Conservation (phyloP, 768 basidiomycete genomes). For the Amylocystis lapponica region DNA sequence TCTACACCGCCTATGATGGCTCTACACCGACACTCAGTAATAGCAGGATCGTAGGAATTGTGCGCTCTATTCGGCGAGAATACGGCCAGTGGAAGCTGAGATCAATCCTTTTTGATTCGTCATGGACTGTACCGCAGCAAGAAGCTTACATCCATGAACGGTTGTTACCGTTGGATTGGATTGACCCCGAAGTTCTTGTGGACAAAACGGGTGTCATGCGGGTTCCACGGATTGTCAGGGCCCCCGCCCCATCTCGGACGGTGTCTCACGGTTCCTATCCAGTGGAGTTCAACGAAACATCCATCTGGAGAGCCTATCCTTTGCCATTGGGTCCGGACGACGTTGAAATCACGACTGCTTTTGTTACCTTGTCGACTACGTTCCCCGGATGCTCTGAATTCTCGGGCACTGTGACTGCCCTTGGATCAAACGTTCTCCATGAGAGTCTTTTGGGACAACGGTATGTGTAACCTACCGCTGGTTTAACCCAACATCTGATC, state of each 20-base stretch:
- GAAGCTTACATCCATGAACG: neutral
- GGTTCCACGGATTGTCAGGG: slow-evolving; percentile 5
- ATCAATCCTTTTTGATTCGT: slow-evolving; percentile 1
- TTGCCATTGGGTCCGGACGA: neutral
- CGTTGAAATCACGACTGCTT: slow-evolving; percentile 4
- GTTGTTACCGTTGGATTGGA: slow-evolving; percentile 2
- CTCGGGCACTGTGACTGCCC: neutral
- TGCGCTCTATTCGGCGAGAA: slow-evolving; percentile 7
- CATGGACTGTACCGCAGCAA: slow-evolving; percentile 1
- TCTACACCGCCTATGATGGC: slow-evolving; percentile 3
- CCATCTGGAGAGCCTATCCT: slow-evolving; percentile 7
- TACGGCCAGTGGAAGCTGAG: slow-evolving; percentile 4
- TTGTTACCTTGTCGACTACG: neutral
- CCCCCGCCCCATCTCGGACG: slow-evolving; percentile 1
- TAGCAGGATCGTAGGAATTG: neutral
- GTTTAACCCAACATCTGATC: neutral
- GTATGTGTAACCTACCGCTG: too few species aligned
- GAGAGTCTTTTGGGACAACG: neutral
- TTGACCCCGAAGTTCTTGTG: slow-evolving; percentile 6
- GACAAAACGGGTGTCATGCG: slow-evolving; percentile 2
- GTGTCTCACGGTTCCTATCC: neutral
- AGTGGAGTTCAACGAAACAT: neutral
- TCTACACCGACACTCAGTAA: neutral
- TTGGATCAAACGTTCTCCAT: neutral
- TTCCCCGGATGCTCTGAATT: slow-evolving; percentile 3